Percentiles rank a stretch among this genome's conserved stretches.
Evolutionary conservation across 2,329 filamentous ascomycete species (phyloP).

Genomic region (Botrytis aclada): DNA sequence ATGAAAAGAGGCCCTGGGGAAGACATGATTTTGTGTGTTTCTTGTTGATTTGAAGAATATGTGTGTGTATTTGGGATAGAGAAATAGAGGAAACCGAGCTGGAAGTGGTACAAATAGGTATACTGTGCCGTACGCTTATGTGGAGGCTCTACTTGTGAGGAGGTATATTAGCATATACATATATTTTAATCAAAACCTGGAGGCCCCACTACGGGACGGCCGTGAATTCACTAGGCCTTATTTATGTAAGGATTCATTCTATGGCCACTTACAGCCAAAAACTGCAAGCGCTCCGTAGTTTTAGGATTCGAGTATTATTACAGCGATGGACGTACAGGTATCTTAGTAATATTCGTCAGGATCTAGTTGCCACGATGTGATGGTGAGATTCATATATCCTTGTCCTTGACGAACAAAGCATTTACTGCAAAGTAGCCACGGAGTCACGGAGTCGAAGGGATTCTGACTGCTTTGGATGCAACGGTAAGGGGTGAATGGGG

Average conservation of each 20-base stretch:
- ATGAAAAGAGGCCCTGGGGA: constrained; percentile 14
- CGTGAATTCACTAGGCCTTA: background rate
- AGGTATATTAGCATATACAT: background rate
- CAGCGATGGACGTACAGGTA: background rate
- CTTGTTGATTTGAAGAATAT: background rate
- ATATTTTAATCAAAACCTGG: background rate
- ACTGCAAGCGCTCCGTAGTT: background rate
- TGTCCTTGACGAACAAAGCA: background rate
- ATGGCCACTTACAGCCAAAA: background rate
- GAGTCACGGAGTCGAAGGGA: background rate
- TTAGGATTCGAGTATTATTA: background rate
- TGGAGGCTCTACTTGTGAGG: background rate
- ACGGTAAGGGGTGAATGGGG: background rate
- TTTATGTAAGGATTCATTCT: background rate
- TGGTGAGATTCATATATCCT: background rate
- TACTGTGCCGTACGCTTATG: background rate
- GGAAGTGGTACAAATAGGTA: background rate
- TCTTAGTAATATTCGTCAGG: background rate
- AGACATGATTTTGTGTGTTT: constrained; percentile 5
- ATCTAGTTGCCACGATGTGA: background rate
- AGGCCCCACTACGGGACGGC: background rate
- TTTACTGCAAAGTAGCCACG: background rate
- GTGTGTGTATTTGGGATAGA: background rate
- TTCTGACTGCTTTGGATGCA: background rate
- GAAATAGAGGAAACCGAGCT: background rate